Base-by-base conservation (phyloP, 208 protist genomes). In the Crithidia sp. region DNA sequence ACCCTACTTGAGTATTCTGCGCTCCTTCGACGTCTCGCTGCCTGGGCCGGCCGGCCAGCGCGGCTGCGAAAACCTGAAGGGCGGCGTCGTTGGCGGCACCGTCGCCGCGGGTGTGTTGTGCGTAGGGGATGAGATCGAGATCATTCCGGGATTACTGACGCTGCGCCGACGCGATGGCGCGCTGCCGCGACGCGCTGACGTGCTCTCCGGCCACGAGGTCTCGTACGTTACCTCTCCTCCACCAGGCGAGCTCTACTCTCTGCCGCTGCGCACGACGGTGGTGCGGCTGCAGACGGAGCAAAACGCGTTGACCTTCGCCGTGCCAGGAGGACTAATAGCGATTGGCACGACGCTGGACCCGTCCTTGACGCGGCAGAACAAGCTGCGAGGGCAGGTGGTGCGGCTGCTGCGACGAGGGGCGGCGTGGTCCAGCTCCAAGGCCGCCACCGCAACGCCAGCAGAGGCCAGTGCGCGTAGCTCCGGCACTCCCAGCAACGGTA, bases 21-120 rank as follows among this genome's bases (percentile, higher is more conserved):
- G 99, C 67, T 99, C 98, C 64, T 99, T 99, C 80, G 99, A 99
- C 84, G 96, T 99, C 39, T 99, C 99, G 86, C 99, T 99, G 81
- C 98, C 99, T 36, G 71, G 71, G 7, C 56, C 71, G 36, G 45
- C 12, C 16, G 99, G 99, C 56, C 89, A 96, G 52, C 63, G 76
- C 41, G 85, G 95, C 47, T 93, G 99, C 14, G 87, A 98, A 36
- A 88, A 99, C 44, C 88, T 99, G 37, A 90, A 96, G 55, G 99
- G 99, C 74, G 99, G 99, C 70, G 98, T 99, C n/a, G 98, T 98
- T 47, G 99, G 99, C 67, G 99, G 99, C 58, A 99, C 97, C 37
- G 98, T 99, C 58, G 84, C 99, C 12, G 80, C 96, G 44, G 99
- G 99, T 55, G 97, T 99, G 28, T 83, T 99, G 43, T 89, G 88